Percentiles rank a stretch among this genome's conserved stretches.
Evolutionary conservation across 1,284 basidiomycete genomes (phyloP).

Genomic region (Fomitiporia mediterranea): DNA sequence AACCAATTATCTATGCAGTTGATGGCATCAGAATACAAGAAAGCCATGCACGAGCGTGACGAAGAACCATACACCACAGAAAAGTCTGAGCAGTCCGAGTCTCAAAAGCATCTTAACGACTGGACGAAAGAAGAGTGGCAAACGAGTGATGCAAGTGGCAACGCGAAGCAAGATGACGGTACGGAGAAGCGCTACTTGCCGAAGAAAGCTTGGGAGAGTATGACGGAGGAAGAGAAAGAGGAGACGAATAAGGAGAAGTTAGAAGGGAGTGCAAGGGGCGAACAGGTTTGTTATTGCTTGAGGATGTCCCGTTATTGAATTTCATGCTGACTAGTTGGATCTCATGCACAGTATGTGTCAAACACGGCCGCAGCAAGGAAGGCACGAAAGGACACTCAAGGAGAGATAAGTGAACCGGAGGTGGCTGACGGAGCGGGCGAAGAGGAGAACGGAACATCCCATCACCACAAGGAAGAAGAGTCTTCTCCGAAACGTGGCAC

Average conservation of each 20-base stretch:
- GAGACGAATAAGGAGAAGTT: constrained; percentile 15
- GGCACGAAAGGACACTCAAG: constrained; percentile 12
- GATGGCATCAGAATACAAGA: constrained; percentile 20
- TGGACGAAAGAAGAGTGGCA: constrained; percentile 21
- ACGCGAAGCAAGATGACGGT: constrained; percentile 18
- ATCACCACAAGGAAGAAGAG: background rate
- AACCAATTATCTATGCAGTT: no score
- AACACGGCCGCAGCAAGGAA: constrained; percentile 16
- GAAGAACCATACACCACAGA: constrained; percentile 21
- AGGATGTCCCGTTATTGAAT: background rate
- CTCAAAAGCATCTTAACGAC: constrained; percentile 17
- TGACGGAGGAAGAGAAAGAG: constrained; percentile 19
- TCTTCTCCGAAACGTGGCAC: background rate
- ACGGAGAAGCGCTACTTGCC: constrained; percentile 18
- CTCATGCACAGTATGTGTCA: constrained; percentile 7
- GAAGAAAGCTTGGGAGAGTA: constrained; percentile 20
- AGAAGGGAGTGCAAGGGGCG: constrained; percentile 14
- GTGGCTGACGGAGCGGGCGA: background rate
- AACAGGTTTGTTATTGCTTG: constrained; percentile 8
- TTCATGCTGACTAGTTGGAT: background rate
- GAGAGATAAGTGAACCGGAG: background rate
- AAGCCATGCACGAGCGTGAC: constrained; percentile 16
- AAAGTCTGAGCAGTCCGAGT: constrained; percentile 16
- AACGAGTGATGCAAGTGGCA: constrained; percentile 15
- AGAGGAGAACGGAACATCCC: background rate